Evolutionary conservation across 495 filamentous ascomycete genomes (phyloP).

Genomic region (Aspergillus sclerotioniger): DNA sequence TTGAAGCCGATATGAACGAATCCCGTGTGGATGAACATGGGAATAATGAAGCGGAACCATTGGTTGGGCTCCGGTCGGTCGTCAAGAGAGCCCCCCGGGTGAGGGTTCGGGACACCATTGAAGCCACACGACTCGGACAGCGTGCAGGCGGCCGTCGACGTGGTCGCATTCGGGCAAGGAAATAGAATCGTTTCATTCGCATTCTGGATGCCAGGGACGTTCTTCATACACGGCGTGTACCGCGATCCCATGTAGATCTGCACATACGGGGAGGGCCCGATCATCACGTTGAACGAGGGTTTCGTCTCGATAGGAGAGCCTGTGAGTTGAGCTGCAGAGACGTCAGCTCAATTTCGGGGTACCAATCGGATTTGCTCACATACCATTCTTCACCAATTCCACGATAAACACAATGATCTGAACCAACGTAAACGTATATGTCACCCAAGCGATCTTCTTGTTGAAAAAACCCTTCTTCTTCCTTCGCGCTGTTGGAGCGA

Average conservation of each 20-base stretch:
- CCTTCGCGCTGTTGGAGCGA: conserved; percentile 16
- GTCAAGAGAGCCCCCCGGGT: conserved; percentile 34
- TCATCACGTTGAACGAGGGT: conserved; percentile 92
- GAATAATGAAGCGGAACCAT: conserved; percentile 94
- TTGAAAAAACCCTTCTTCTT: conserved; percentile 51
- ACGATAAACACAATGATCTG: conserved; percentile 88
- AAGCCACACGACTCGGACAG: conserved; percentile 83
- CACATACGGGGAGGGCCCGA: conserved; percentile 85
- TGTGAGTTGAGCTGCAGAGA: conserved; percentile 36
- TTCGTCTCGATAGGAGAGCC: conserved; percentile 77
- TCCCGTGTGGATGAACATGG: conserved; percentile 93
- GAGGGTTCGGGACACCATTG: conserved; percentile 63
- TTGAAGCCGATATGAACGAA: conserved; percentile 96
- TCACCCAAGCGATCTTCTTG: conserved; percentile 73
- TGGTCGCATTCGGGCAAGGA: conserved; percentile 76
- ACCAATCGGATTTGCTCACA: no score
- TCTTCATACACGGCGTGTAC: conserved; percentile 93
- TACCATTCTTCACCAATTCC: conserved; percentile 81
- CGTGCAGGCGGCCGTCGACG: conserved; percentile 57
- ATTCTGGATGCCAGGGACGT: conserved; percentile 63
- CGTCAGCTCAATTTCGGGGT: no score
- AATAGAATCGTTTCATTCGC: conserved; percentile 52
- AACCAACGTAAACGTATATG: conserved; percentile 72
- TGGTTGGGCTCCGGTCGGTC: conserved; percentile 69
- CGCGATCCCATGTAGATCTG: conserved; percentile 96